Percentiles rank a stretch among this genome's conserved stretches.
Conservation (phyloP, 1,139 yeast species). For the Scheffersomyces parashehatae region DNA sequence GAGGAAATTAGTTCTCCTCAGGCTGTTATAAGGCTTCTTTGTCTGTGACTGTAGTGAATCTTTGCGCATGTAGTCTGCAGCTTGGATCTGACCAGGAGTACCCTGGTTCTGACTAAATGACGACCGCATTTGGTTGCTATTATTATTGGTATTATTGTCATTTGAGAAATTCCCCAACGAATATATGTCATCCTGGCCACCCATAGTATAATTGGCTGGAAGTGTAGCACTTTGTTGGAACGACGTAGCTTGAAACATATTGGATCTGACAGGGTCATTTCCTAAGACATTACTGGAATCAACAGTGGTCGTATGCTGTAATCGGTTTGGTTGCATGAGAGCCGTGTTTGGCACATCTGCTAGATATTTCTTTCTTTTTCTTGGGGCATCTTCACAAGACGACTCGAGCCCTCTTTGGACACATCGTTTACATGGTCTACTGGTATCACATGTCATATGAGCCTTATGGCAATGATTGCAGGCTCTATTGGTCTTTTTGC, state of each 20-base stretch:
- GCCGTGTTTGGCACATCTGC: constrained; percentile 47
- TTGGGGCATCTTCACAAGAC: constrained; percentile 87
- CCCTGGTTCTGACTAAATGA: no score
- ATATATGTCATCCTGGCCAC: not conserved
- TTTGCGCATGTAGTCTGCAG: not conserved
- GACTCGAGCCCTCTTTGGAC: constrained; percentile 63
- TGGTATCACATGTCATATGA: constrained; percentile 82
- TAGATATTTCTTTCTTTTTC: constrained; percentile 82
- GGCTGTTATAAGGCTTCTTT: not conserved
- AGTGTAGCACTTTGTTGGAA: constrained; percentile 7
- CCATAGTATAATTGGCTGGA: constrained; percentile 2
- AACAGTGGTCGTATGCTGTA: constrained; percentile 7
- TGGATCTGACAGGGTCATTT: not conserved
- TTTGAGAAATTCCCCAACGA: not conserved
- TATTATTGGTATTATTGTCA: not conserved
- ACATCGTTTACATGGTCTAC: constrained; percentile 84
- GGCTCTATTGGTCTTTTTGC: constrained; percentile 72
- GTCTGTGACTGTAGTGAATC: not conserved
- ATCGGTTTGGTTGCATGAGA: not conserved
- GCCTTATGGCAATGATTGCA: constrained; percentile 85
- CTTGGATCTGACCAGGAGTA: not conserved
- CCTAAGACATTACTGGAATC: not conserved
- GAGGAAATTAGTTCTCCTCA: constrained; percentile 47
- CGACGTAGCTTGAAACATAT: constrained; percentile 1
- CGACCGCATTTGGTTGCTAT: not conserved